Evolutionary conservation across 2,329 filamentous ascomycete species (phyloP), one percentile per base, ranked within the genome.

Genomic region (Nigrospora oryzae): DNA sequence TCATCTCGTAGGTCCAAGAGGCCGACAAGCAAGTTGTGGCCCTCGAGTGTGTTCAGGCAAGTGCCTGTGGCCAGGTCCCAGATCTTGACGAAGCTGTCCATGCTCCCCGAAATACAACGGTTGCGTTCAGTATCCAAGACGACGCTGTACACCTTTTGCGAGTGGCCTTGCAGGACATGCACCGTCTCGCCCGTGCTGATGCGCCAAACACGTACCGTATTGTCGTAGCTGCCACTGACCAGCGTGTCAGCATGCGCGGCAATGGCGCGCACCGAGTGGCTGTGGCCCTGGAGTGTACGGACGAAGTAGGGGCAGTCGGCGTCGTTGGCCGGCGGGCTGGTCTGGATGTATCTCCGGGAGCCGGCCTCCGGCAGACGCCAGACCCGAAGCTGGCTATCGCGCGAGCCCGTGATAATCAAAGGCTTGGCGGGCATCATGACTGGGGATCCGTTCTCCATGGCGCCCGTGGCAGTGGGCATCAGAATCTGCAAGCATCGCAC

Each of bases 71-170:
- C 83, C 13, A 98, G 75, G 48, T 91, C 93, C 93, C 93, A 98
- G 12, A 98, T 91, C 66, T 96, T 97, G 60, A 98, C 93, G 51
- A 90, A 77, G 50, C 93, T 95, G 63, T 98, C 93, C 93, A 98
- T 98, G 7, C 90, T 95, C 12, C 93, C 93, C 51, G 90, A 96
- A 51, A 98, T 97, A 66, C 93, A 98, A 36, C 91, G 85, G 58
- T 94, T 95, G 47, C 93, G 86, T 56, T 85, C 83, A 53, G 89
- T 85, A 58, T 98, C 93, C 17, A 97, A 71, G 10, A 98, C 93
- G 10, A 98, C 93, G 49, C 90, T 96, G 63, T 98, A 98, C 0
- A 98, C 93, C 63, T 98, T 97, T 61, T 91, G 83, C 0, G 80
- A 78, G 61, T 98, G 93, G 1, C 93, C 93, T 49, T 85, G 81